Conservation (phyloP, 176 grass and related monocot genomes). For the Neostapfia colusana region DNA sequence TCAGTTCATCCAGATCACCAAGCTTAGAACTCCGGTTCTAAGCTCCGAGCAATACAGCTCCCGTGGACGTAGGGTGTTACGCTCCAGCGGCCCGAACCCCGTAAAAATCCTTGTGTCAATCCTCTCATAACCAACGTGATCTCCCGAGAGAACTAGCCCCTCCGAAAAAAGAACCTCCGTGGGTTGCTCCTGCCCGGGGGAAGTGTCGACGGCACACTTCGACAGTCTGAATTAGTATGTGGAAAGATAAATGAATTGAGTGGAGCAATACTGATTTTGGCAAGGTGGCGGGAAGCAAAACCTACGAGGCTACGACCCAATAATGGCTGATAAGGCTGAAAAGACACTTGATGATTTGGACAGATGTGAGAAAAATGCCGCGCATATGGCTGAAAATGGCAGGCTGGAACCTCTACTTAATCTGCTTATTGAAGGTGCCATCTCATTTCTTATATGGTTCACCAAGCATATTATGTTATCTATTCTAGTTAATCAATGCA, state of each 20-base stretch:
- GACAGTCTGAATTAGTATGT: conserved; percentile 41
- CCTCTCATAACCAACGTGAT: no score
- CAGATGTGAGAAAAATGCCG: conserved; percentile 50
- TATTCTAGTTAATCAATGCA: background rate
- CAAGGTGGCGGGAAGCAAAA: conserved; percentile 48
- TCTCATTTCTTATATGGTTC: conserved; percentile 21
- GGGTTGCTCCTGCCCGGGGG: no score
- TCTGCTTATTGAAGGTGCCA: conserved; percentile 62
- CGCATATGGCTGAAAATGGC: conserved; percentile 77
- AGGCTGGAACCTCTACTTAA: conserved; percentile 63
- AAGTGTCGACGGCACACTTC: no score
- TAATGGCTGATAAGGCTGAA: conserved; percentile 45
- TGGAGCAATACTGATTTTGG: conserved; percentile 60
- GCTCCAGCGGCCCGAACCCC: no score
- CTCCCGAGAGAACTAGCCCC: no score
- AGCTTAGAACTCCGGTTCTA: no score
- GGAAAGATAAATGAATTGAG: conserved; percentile 55
- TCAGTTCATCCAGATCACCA: no score
- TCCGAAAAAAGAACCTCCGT: no score
- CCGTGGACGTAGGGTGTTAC: no score
- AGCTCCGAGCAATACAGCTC: no score
- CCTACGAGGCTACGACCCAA: conserved; percentile 23
- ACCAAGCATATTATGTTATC: background rate
- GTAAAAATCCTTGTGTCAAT: no score
- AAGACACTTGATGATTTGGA: conserved; percentile 55